phyloP scores from a whole-genome alignment of 1,139 yeast species.

The Yamadazyma diddensiae region DNA sequence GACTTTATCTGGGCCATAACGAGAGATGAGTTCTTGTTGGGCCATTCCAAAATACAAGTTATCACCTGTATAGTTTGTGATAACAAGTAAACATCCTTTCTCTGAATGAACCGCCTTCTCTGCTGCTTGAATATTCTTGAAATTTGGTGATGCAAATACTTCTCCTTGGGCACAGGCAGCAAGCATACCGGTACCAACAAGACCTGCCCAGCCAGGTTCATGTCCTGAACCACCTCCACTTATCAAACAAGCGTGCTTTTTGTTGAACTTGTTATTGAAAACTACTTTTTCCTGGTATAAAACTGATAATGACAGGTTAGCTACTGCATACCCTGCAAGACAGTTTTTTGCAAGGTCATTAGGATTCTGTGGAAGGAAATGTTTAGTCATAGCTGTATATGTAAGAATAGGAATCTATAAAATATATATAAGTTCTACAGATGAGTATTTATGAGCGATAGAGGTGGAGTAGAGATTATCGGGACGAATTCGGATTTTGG shows the following conservation, averaged over 20 bases:
- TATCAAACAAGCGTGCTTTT: slow-evolving; percentile 28
- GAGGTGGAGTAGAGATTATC: no score
- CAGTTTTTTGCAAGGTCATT: slow-evolving; percentile 18
- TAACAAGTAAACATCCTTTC: slow-evolving; percentile 22
- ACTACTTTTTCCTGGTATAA: slow-evolving; percentile 34
- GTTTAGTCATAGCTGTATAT: slow-evolving; percentile 19
- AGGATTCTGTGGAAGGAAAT: slow-evolving; percentile 20
- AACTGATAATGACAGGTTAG: slow-evolving; percentile 18
- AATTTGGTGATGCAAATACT: slow-evolving; percentile 44
- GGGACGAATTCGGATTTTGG: no score
- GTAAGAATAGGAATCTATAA: no score
- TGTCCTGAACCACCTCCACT: slow-evolving; percentile 43
- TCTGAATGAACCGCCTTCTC: slow-evolving; percentile 23
- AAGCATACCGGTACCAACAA: slow-evolving; percentile 44
- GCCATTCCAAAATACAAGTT: slow-evolving; percentile 35
- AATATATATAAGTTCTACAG: no score
- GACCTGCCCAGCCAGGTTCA: slow-evolving; percentile 46
- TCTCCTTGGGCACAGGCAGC: slow-evolving; percentile 47
- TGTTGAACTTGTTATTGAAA: slow-evolving; percentile 27
- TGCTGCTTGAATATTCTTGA: slow-evolving; percentile 39
- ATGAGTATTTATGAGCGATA: no score
- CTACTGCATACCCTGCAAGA: slow-evolving; percentile 17
- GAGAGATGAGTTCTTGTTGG: slow-evolving; percentile 27
- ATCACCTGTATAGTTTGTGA: slow-evolving; percentile 33
- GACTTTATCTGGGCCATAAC: slow-evolving; percentile 21